These are phyloP conservation scores for Cryphonectria parasitica DNA, from an alignment of 2,329 filamentous ascomycete genomes.

Conservation along the genomic window DNA sequence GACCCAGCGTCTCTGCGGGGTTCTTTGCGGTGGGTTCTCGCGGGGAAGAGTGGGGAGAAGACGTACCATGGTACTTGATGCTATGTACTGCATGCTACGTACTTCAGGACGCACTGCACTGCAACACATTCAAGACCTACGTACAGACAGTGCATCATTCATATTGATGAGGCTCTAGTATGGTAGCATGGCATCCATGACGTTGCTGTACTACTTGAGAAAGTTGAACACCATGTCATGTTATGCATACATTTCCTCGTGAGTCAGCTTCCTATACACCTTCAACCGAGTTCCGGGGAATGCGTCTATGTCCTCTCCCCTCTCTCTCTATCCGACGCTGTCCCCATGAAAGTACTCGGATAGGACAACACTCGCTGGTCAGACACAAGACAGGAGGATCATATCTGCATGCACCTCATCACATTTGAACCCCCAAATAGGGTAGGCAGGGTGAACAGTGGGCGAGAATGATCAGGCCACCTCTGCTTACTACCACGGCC, in stretches of 20 bases:
- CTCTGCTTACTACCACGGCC: background rate
- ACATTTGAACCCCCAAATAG: background rate
- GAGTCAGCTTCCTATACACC: background rate
- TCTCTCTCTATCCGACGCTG: background rate
- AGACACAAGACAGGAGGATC: background rate
- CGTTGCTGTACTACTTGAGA: background rate
- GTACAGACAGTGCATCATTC: background rate
- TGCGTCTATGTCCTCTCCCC: background rate
- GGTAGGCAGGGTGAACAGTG: background rate
- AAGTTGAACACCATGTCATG: no score
- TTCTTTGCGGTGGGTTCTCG: background rate
- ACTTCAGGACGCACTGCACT: background rate
- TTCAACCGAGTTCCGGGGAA: no score
- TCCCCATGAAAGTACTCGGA: background rate
- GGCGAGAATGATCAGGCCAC: background rate
- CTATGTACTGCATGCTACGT: no score
- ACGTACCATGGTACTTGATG: background rate
- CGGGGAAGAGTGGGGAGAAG: slow-evolving; percentile 15
- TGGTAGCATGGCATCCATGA: background rate
- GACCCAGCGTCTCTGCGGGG: background rate
- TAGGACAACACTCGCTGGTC: background rate
- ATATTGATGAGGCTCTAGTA: background rate
- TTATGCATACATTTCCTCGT: no score
- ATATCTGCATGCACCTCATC: background rate
- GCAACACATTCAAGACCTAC: background rate